Conservation (phyloP, 257 asterid species). For the Nicotiana obtusifolia region DNA sequence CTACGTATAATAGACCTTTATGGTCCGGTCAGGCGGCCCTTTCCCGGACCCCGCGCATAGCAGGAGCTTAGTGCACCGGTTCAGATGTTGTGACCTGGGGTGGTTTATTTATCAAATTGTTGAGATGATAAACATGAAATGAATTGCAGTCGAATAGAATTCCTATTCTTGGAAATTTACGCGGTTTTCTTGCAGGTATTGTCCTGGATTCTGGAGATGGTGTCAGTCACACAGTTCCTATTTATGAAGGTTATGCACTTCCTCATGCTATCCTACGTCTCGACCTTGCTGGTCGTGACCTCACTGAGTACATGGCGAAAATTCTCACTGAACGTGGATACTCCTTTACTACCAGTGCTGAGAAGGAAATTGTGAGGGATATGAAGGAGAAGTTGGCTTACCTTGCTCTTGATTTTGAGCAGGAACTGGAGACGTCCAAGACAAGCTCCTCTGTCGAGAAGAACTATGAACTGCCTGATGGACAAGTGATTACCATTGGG, state of each 20-base stretch:
- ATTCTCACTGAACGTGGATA: conserved; percentile 27
- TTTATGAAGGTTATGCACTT: conserved; percentile 27
- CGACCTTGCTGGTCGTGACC: conserved; percentile 26
- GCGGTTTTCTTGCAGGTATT: conserved; percentile 8
- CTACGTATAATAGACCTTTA: no score
- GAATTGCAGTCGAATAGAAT: not conserved
- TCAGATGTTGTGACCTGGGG: not conserved
- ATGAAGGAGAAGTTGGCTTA: conserved; percentile 22
- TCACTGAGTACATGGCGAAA: conserved; percentile 20
- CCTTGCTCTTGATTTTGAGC: conserved; percentile 23
- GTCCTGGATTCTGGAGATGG: conserved; percentile 27
- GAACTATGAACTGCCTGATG: conserved; percentile 15
- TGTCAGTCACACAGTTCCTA: conserved; percentile 27
- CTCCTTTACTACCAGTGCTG: conserved; percentile 22
- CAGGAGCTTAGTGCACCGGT: no score
- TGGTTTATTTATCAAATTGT: not conserved
- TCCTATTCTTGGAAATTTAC: not conserved
- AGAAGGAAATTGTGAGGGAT: conserved; percentile 27
- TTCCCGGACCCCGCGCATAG: no score
- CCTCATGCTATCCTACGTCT: conserved; percentile 29
- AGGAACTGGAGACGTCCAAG: conserved; percentile 18
- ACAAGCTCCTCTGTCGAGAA: conserved; percentile 8
- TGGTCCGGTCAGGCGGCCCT: no score
- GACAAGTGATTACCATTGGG: conserved; percentile 17
- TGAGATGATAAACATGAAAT: not conserved